Base-by-base conservation (phyloP, 306 rosid genomes). In the Echinosophora koreensis region DNA sequence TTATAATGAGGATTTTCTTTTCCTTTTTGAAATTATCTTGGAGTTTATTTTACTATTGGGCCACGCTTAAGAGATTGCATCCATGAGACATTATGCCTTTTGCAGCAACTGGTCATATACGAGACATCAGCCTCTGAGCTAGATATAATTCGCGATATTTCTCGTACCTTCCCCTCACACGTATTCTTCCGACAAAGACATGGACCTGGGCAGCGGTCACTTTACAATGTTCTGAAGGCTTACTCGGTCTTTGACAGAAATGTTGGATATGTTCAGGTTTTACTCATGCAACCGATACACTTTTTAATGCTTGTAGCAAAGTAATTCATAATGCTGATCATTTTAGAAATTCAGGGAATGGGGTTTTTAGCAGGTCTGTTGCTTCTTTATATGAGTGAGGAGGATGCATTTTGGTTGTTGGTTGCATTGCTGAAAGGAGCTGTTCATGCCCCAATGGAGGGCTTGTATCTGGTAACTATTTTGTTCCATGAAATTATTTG, bases 221-320 rank as follows among this genome's bases (percentile, higher is more conserved):
- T 92, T 56, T 95, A 95, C 91, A 92, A 95, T 84, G 93, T 95
- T 82, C 82, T 95, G 62, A 95, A 95, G 85, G 99, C 97, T 41
- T 95, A 95, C 73, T 95, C 99, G 0, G 99, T 95, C 51, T 95
- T 86, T 85, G 99, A 95, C 80, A 84, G 97, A 89, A 88, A 92
- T 71, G 99, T 95, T 35, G 99, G 99, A 88, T 95, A 95, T 86
- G 99, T 94, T 82, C 98, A 94, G 97, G 98, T 94, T 83, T 80
- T 84, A 65, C 51, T 61, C 76, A 13, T 50, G 63, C 47, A 62
- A 74, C 32, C 41, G 58, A 38, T 77, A n/a, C 46, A 51, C 81
- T 46, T 47, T 61, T 44, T 69, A 32, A 30, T 67, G 66, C 54
- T 64, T 70, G 47, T 64, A 14, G 49, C 57, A 18, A 49, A 32